Evolutionary conservation across 2,329 filamentous ascomycete genomes (phyloP).

Genomic region (Trichoderma arundinaceum): DNA sequence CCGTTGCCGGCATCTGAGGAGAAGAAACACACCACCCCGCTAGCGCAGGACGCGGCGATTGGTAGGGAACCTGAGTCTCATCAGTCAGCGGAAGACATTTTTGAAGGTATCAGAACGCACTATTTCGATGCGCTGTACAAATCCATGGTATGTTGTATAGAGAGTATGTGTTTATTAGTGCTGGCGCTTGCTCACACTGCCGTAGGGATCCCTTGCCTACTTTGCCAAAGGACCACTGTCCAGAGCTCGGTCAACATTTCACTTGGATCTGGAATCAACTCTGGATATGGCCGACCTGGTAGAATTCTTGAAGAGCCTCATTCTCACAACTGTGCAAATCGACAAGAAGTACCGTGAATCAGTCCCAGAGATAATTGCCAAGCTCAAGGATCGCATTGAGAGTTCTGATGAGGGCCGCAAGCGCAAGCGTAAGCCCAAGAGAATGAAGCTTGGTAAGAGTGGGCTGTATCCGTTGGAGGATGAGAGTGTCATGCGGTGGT

Average conservation of each 20-base stretch:
- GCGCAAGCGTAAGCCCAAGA: constrained; percentile 64
- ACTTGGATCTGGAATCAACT: constrained; percentile 64
- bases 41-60: background rate
- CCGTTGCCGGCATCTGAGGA: constrained; percentile 3
- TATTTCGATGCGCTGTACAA: constrained; percentile 67
- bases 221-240: constrained; percentile 84
- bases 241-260: constrained; percentile 73
- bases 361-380: constrained; percentile 64
- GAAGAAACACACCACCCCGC: background rate
- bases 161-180: too few relatives aligned
- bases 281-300: constrained; percentile 68
- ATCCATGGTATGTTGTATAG: constrained; percentile 57
- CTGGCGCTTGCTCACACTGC: constrained; percentile 4
- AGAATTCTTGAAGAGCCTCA: constrained; percentile 69
- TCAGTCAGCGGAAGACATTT: constrained; percentile 58
- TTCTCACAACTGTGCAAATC: constrained; percentile 69
- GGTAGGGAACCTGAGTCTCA: constrained; percentile 35
- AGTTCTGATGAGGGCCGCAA: constrained; percentile 55
- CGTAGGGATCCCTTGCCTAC: constrained; percentile 76
- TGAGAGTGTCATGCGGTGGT: constrained; percentile 71
- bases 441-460: constrained; percentile 69
- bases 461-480: constrained; percentile 73
- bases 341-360: constrained; percentile 83
- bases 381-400: constrained; percentile 62
- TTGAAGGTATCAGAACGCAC: constrained; percentile 62